Evolutionary conservation across 2,329 filamentous ascomycete species (phyloP), one percentile per base, ranked within the genome.

Genomic region (Pseudogymnoascus sp.): DNA sequence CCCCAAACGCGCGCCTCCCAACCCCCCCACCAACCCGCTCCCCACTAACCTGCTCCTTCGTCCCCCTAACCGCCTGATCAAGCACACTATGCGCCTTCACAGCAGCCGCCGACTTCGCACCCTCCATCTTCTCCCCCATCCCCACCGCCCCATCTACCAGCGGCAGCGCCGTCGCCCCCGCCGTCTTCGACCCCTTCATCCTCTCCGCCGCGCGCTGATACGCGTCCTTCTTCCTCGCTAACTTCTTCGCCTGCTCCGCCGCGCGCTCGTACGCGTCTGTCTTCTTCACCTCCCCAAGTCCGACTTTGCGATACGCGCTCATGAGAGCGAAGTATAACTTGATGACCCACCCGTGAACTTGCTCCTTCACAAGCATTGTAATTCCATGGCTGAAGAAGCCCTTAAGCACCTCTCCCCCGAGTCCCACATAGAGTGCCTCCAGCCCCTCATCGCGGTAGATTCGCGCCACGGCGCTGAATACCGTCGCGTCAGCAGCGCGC

Each of bases 361-460:
- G 77, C 63, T 93, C 90, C 75, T 96, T 96, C 64, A 90, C 85
- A 62, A 93, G 78, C 90, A 96, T 96, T 0, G 91, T 93, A 61
- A 92, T 82, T 0, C 92, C 92, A 70, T 96, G 91, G 21, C 86
- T 87, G 70, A 96, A 87, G 76, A 96, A 96, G 0, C 89, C 89
- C 70, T 92, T 93, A 7, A 93, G 75, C 2, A 96, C 80, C 75
- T 96, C 90, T 4, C 87, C 89, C 12, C 81, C 81, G 0, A 96
- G 78, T 4, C 91, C 92, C 59, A 89, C 84, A 72, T 96, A 96
- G 7, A 96, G 76, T 0, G 86, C 88, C 3, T 73, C 72, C 0
- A 87, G 65, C 0, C 92, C 92, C 70, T 96, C 90, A 0, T 77
- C 80, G 53, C 79, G 81, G 34, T 81, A 77, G 38, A 85, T 84